Evolutionary conservation across 331 rosid genomes (phyloP).

Genomic region (Spiraea crenata): DNA sequence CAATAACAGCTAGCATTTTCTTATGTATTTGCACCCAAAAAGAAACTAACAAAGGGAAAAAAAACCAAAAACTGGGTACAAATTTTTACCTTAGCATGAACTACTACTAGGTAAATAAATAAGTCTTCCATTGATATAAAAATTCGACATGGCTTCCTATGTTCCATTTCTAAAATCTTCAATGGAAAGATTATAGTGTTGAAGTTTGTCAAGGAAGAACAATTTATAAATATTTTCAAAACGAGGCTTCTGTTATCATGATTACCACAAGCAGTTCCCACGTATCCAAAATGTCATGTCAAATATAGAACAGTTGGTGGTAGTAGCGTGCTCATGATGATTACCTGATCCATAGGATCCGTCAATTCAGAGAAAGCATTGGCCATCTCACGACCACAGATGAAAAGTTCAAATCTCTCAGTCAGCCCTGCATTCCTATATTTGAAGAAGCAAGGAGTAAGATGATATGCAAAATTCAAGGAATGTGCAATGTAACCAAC

Average conservation of each 20-base stretch:
- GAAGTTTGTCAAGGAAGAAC: background rate
- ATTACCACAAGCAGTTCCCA: background rate
- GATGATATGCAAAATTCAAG: background rate
- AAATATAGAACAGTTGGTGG: background rate
- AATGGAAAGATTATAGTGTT: background rate
- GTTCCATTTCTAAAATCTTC: background rate
- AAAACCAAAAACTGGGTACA: background rate
- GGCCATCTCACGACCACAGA: conserved; percentile 96
- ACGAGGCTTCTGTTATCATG: background rate
- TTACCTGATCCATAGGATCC: conserved; percentile 96
- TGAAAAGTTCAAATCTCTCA: conserved; percentile 90
- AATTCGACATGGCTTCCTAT: background rate
- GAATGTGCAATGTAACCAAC: background rate
- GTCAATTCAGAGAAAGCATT: conserved; percentile 97
- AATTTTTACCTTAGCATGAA: background rate
- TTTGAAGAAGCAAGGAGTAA: conserved; percentile 15
- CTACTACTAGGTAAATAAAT: background rate
- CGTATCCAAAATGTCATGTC: background rate
- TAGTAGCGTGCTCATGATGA: background rate
- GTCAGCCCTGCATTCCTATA: conserved; percentile 77
- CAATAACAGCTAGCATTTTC: background rate
- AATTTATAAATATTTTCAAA: background rate
- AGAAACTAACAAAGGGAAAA: background rate
- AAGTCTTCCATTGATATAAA: background rate
- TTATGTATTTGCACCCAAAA: background rate